phyloP scores from a whole-genome alignment of 23 red algal species.

The Pyropia haitanensis region DNA sequence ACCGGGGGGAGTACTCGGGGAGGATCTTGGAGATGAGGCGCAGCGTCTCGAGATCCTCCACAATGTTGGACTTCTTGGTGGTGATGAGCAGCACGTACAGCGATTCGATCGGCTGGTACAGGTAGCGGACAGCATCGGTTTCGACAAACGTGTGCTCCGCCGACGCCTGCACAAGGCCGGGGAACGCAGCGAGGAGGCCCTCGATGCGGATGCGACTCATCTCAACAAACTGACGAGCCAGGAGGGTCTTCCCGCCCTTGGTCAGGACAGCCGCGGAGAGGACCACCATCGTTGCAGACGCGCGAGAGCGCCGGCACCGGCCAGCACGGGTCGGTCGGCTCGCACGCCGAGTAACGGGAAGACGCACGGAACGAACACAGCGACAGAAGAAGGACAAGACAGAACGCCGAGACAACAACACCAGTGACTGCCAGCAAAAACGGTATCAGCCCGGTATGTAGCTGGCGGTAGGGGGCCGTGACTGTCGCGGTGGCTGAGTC shows the following conservation, averaged over 20 bases:
- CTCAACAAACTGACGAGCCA: constrained; percentile 89
- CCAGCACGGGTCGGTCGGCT: too few species aligned
- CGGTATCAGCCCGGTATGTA: too few species aligned
- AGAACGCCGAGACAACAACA: too few species aligned
- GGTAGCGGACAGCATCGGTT: constrained; percentile 90
- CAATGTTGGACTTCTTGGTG: constrained; percentile 91
- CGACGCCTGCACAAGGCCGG: constrained; percentile 77
- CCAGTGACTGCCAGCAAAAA: too few species aligned
- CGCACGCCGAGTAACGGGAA: too few species aligned
- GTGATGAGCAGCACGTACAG: constrained; percentile 97
- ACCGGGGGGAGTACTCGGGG: constrained; percentile 72
- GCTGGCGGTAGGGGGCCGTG: too few species aligned
- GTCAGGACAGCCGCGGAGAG: constrained; percentile 70
- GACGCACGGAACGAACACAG: too few species aligned
- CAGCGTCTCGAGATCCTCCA: constrained; percentile 97
- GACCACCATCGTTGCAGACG: constrained; percentile 55
- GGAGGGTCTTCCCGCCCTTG: constrained; percentile 72
- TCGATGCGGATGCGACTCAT: constrained; percentile 89
- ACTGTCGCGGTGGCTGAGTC: too few species aligned
- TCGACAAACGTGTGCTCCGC: constrained; percentile 96
- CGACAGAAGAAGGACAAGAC: too few species aligned
- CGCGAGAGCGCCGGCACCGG: neutral
- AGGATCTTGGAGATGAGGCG: constrained; percentile 89
- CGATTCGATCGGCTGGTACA: constrained; percentile 95
- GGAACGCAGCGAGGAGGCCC: constrained; percentile 87